Evolutionary conservation across 441 rosid species (phyloP), one percentile per base, ranked within the genome.

Genomic region (Populus hybrid): DNA sequence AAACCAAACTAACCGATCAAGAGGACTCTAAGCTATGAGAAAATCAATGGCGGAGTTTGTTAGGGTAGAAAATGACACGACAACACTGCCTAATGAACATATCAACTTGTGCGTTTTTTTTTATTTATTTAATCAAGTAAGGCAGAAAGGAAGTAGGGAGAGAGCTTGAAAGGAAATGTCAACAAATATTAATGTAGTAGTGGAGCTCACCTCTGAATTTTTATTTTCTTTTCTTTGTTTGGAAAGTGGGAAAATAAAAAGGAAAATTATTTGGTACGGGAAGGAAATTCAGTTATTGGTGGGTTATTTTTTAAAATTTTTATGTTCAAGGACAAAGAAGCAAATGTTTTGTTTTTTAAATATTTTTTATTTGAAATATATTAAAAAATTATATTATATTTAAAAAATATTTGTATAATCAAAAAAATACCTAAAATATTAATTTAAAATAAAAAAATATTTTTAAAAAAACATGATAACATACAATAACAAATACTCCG

Each of bases 1-100:
- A 70, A 42, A 67, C 36, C 59, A 74, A 65, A 80, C 87, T 77
- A 72, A 87, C 90, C 85, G 82, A 80, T 80, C 83, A 75, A 67
- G 72, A 46, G 63, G 64, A 42, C 72, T 70, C 69, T 11, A 34
- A 42, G 70, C 42, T 70, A 73, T 46, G 72, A 70, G n/a, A 69
- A 73, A 80, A 78, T 67, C 81, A 77, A 66, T 30, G 82, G 82
- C 86, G 81, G 86, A 74, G 81, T 71, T 79, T 50, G 65, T 23
- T 71, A 42, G 72, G 74, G 75, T 69, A 80, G 77, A 80, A 79
- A 86, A 72, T 38, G 83, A 73, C 71, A 70, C 69, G 10, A 24
- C 67, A 70, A 70, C 72, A 57, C 54, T 12, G 36, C 50, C 54
- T 35, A 65, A 70, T 30, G 9, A 61, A 34, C 69, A 61, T 21